Conservation (phyloP, 345 rosid genomes). For the Populus euphratica region DNA sequence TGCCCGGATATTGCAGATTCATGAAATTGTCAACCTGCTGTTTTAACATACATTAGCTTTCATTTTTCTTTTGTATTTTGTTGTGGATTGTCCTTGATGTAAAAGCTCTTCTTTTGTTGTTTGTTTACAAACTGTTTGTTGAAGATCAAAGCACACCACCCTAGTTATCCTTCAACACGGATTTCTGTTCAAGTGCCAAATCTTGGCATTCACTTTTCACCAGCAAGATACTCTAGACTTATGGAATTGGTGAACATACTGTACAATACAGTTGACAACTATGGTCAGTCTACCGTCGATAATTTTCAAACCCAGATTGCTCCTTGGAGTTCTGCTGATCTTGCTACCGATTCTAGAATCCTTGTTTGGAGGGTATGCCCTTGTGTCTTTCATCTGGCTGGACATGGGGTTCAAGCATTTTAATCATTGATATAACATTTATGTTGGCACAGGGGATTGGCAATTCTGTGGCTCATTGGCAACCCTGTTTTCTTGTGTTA, state of each 20-base stretch:
- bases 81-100: background rate
- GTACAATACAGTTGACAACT: constrained; percentile 49
- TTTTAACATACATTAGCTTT: background rate
- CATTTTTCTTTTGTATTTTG: constrained; percentile 11
- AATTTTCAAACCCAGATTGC: constrained; percentile 52
- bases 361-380: constrained; percentile 87
- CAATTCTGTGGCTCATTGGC: constrained; percentile 90
- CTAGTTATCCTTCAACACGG: constrained; percentile 80
- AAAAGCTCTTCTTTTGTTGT: too few species aligned
- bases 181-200: constrained; percentile 94
- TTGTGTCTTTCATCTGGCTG: constrained; percentile 8
- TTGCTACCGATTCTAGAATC: constrained; percentile 66
- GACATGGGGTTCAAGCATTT: constrained; percentile 24
- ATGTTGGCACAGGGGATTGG: constrained; percentile 77
- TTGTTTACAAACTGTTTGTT: constrained; percentile 10
- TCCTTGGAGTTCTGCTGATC: constrained; percentile 71
- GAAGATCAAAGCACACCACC: constrained; percentile 85
- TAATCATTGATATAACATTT: constrained; percentile 5
- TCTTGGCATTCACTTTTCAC: constrained; percentile 93
- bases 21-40: background rate
- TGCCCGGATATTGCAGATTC: background rate
- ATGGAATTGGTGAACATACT: constrained; percentile 65
- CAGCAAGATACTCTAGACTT: constrained; percentile 67
- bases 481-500: constrained; percentile 77
- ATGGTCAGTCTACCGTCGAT: constrained; percentile 63